These are phyloP conservation scores for Theobroma grandiflorum DNA, from an alignment of 441 rosid species.

Conservation along the genomic window DNA sequence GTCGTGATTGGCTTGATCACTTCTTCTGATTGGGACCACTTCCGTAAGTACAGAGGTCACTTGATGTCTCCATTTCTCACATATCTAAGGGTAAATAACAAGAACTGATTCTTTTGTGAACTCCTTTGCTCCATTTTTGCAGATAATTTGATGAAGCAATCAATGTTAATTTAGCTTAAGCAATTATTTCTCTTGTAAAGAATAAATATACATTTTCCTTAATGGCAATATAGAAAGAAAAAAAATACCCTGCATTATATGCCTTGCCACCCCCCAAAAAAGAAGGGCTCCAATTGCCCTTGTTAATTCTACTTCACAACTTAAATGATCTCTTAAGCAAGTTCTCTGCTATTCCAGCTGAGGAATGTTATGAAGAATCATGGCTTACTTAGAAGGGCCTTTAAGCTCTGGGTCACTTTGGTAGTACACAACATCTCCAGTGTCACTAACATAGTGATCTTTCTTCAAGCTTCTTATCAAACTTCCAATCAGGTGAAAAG, in stretches of 20 bases:
- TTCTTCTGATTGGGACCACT: neutral
- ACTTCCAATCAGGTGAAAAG: constrained; percentile 55
- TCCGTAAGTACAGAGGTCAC: neutral
- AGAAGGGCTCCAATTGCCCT: constrained; percentile 2
- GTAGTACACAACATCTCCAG: constrained; percentile 68
- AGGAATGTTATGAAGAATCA: neutral
- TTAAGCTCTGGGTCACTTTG: constrained; percentile 48
- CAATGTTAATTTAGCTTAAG: neutral
- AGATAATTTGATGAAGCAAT: neutral
- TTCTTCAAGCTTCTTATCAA: constrained; percentile 54
- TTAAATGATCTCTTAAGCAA: neutral
- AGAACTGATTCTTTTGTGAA: neutral
- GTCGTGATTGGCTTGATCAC: neutral
- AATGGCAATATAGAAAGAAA: neutral
- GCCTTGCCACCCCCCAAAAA: neutral
- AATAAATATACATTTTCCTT: constrained; percentile 13
- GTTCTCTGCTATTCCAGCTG: neutral
- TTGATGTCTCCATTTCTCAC: neutral
- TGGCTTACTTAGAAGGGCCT: neutral
- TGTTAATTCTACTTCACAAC: constrained; percentile 1
- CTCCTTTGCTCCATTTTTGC: neutral
- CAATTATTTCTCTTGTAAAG: neutral
- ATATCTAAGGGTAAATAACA: neutral
- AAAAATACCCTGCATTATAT: neutral
- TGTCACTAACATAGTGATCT: constrained; percentile 63